These are phyloP conservation scores for Candida jianshihensis DNA, from an alignment of 805 yeast species.

Conservation along the genomic window DNA sequence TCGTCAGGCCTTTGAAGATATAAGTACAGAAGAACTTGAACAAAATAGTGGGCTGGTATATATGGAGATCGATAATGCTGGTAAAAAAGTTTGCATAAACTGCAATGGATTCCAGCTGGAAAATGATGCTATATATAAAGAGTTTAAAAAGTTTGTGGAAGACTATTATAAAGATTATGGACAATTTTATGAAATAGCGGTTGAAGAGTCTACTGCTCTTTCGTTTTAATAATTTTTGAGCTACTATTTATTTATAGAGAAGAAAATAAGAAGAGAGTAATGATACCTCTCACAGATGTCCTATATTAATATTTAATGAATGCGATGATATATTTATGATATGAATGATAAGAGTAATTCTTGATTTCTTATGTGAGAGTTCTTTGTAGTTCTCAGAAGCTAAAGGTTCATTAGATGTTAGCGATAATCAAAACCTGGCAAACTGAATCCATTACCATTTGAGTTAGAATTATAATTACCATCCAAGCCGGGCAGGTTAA, in stretches of 20 bases:
- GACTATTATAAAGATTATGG: constrained; percentile 29
- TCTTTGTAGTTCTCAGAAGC: no score
- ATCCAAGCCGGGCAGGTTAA: constrained; percentile 14
- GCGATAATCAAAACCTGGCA: constrained; percentile 13
- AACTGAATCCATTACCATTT: constrained; percentile 6
- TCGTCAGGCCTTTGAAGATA: constrained; percentile 31
- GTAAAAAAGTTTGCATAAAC: constrained; percentile 15
- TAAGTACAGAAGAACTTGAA: constrained; percentile 27
- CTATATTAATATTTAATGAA: no score
- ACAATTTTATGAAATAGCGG: constrained; percentile 23
- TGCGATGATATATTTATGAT: no score
- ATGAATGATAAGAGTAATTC: no score
- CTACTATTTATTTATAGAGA: no score
- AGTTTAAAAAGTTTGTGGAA: constrained; percentile 26
- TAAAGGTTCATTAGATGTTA: not conserved
- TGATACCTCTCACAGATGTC: no score
- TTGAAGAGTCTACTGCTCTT: constrained; percentile 9
- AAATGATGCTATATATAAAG: constrained; percentile 13
- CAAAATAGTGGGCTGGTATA: constrained; percentile 11
- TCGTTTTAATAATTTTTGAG: no score
- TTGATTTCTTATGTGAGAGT: no score
- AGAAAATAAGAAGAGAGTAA: no score
- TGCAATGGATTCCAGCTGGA: constrained; percentile 17
- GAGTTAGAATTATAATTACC: constrained; percentile 2
- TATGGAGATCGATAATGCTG: constrained; percentile 16